Conservation (phyloP, 257 asterid species). For the Solanum gracilifrons region DNA sequence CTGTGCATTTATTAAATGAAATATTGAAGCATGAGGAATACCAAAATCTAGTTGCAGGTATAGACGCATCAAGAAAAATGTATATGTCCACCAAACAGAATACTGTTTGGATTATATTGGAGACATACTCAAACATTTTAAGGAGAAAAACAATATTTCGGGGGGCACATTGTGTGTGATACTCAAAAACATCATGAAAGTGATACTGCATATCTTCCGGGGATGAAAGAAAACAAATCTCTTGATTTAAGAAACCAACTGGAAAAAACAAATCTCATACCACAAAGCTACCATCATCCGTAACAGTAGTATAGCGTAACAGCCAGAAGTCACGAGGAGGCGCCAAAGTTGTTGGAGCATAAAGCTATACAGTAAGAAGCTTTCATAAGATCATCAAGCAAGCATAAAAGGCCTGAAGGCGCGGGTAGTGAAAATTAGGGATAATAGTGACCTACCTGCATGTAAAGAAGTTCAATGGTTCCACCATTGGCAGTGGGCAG, state of each 20-base stretch:
- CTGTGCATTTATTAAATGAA: conserved; percentile 16
- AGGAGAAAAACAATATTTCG: background rate
- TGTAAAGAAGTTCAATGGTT: conserved; percentile 82
- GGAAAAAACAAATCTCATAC: conserved; percentile 17
- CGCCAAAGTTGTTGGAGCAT: conserved; percentile 87
- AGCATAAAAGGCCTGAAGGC: background rate
- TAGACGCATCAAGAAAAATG: background rate
- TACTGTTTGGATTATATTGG: background rate
- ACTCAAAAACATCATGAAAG: background rate
- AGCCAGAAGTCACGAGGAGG: conserved; percentile 94
- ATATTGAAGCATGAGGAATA: background rate
- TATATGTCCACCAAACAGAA: background rate
- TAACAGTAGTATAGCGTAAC: conserved; percentile 66
- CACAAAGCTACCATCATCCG: conserved; percentile 89
- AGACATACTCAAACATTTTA: background rate
- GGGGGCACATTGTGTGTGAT: background rate
- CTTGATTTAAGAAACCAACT: background rate
- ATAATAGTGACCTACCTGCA: conserved; percentile 48
- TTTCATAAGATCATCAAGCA: background rate
- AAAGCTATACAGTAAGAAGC: conserved; percentile 25
- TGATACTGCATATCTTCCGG: background rate
- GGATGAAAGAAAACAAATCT: background rate
- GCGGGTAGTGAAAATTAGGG: background rate
- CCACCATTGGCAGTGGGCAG: conserved; percentile 97
- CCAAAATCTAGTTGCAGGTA: background rate